A percentile compares a stretch with the other conserved stretches of the same genome.
Conservation (phyloP, 2,329 filamentous ascomycete genomes). For the Epichloe brachyelytri region DNA sequence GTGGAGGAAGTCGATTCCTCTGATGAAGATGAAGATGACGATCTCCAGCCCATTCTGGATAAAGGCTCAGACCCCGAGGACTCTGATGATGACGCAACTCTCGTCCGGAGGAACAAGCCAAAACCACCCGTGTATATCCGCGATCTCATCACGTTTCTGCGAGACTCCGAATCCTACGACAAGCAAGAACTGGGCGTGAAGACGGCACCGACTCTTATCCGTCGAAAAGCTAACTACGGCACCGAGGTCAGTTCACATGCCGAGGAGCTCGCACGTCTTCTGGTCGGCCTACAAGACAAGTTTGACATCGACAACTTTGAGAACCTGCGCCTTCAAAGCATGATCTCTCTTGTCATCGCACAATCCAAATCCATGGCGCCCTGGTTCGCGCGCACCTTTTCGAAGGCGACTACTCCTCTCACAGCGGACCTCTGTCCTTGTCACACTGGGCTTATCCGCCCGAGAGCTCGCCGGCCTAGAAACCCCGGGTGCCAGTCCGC, state of each 20-base stretch:
- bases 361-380: slow-evolving; percentile 66
- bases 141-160: slow-evolving; percentile 65
- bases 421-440: slow-evolving; percentile 71
- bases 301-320: slow-evolving; percentile 71
- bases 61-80: slow-evolving; percentile 87
- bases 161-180: slow-evolving; percentile 74
- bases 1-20: slow-evolving; percentile 54
- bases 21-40: slow-evolving; percentile 43
- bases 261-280: slow-evolving; percentile 62
- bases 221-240: slow-evolving; percentile 78
- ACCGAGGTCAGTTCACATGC: slow-evolving; percentile 77
- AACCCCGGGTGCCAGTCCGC: slow-evolving; percentile 33
- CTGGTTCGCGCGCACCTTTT: slow-evolving; percentile 83
- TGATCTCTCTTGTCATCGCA: slow-evolving; percentile 70
- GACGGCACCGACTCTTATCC: slow-evolving; percentile 67
- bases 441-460: slow-evolving; percentile 67
- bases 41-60: slow-evolving; percentile 39
- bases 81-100: slow-evolving; percentile 82
- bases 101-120: slow-evolving; percentile 71
- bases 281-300: slow-evolving; percentile 75
- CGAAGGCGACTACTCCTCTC: slow-evolving; percentile 82
- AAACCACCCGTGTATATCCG: slow-evolving; percentile 82
- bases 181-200: slow-evolving; percentile 67
- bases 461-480: slow-evolving; percentile 75
- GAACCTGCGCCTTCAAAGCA: slow-evolving; percentile 60